phyloP scores from a whole-genome alignment of 2,329 filamentous ascomycete species.

The Cladophialophora yegresii region DNA sequence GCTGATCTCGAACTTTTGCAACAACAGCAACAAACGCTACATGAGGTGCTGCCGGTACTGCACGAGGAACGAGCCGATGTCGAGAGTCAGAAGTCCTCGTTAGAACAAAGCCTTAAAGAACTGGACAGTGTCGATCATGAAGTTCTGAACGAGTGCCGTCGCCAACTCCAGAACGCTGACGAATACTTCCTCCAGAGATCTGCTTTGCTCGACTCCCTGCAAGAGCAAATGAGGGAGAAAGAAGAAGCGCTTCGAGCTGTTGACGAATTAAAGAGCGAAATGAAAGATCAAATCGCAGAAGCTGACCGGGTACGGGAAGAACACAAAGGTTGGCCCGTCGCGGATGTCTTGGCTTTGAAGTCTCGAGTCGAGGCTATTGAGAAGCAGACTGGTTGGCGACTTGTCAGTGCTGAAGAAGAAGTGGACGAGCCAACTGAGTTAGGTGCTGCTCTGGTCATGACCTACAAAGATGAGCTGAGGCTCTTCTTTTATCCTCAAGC shows the following conservation, averaged over 20 bases:
- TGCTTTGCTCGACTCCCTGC: slow-evolving; percentile 65
- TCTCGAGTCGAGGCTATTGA: slow-evolving; percentile 57
- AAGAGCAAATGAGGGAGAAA: slow-evolving; percentile 66
- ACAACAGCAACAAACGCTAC: slow-evolving; percentile 69
- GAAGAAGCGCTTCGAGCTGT: slow-evolving; percentile 65
- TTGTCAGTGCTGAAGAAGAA: slow-evolving; percentile 43
- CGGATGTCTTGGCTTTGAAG: slow-evolving; percentile 78
- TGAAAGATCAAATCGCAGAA: slow-evolving; percentile 72
- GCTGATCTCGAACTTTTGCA: slow-evolving; percentile 68
- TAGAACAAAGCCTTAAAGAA: slow-evolving; percentile 72
- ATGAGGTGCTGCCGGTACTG: slow-evolving; percentile 67
- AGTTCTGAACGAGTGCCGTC: slow-evolving; percentile 73
- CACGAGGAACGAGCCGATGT: slow-evolving; percentile 63
- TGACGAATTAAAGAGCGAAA: slow-evolving; percentile 67
- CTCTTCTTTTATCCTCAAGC: slow-evolving; percentile 47
- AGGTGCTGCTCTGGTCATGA: slow-evolving; percentile 46
- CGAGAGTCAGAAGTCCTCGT: slow-evolving; percentile 62
- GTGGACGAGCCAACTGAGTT: slow-evolving; percentile 32
- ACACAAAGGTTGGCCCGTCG: slow-evolving; percentile 82
- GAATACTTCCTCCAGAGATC: slow-evolving; percentile 70
- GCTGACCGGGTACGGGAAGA: slow-evolving; percentile 84
- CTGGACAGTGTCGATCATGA: slow-evolving; percentile 61
- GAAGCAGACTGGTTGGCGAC: slow-evolving; percentile 49
- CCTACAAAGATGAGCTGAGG: slow-evolving; percentile 47
- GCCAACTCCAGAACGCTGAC: slow-evolving; percentile 65